Evolutionary conservation across 177 flowering plant genomes (phyloP).

Genomic region (Vitis hybrid): DNA sequence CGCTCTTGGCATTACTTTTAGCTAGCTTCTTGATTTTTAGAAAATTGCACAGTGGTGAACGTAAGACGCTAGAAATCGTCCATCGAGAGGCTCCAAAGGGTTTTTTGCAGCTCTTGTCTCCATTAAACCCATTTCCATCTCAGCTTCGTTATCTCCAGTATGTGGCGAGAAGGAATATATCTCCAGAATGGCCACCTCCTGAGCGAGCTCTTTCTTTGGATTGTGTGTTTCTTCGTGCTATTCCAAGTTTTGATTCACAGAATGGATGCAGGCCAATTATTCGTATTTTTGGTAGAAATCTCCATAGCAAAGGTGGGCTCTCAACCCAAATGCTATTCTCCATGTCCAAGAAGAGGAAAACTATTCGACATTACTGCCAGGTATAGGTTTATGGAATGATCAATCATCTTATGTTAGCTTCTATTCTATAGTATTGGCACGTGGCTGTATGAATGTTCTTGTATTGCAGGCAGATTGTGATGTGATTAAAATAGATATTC

Average conservation of each 20-base stretch:
- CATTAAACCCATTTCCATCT: slow-evolving; percentile 89
- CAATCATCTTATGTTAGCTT: not conserved
- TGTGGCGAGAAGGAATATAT: slow-evolving; percentile 82
- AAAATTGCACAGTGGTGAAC: slow-evolving; percentile 79
- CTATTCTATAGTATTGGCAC: not conserved
- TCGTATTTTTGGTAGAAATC: slow-evolving; percentile 86
- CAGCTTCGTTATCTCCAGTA: slow-evolving; percentile 96
- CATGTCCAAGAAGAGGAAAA: slow-evolving; percentile 75
- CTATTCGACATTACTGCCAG: slow-evolving; percentile 70
- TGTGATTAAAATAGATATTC: slow-evolving; percentile 93
- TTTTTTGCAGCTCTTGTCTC: slow-evolving; percentile 77
- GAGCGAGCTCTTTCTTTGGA: slow-evolving; percentile 91
- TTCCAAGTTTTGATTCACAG: slow-evolving; percentile 81
- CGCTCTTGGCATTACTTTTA: slow-evolving; percentile 81
- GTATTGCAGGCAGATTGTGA: slow-evolving; percentile 81
- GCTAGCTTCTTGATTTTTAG: slow-evolving; percentile 80
- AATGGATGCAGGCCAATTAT: slow-evolving; percentile 89
- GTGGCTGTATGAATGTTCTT: slow-evolving; percentile 5
- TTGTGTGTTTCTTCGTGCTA: slow-evolving; percentile 82
- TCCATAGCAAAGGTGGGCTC: slow-evolving; percentile 62
- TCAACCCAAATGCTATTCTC: slow-evolving; percentile 85
- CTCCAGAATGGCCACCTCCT: slow-evolving; percentile 94
- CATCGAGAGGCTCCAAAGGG: slow-evolving; percentile 97
- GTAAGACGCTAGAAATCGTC: slow-evolving; percentile 79
- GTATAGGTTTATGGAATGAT: slow-evolving; percentile 29